Percentiles rank a stretch among this genome's conserved stretches.
These are phyloP conservation scores for Pseudogymnoascus sp. DNA, from an alignment of 2,329 filamentous ascomycete genomes.

Conservation along the genomic window DNA sequence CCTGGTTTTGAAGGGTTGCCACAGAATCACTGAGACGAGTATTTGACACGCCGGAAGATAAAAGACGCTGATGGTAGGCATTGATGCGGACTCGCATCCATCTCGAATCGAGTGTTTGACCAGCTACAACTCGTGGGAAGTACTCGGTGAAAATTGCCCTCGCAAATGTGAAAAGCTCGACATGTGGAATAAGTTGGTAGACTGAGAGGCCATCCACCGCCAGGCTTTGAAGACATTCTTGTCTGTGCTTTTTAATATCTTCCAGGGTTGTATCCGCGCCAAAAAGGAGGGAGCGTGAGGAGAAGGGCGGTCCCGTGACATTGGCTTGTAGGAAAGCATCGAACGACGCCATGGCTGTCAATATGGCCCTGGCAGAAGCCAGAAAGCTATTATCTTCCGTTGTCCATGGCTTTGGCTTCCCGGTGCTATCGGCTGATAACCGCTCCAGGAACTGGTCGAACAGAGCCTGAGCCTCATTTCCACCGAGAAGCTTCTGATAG, in stretches of 20 bases:
- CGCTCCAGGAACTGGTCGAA: background rate
- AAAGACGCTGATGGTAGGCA: conserved; percentile 62
- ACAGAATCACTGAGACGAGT: conserved; percentile 46
- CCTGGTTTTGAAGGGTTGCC: conserved; percentile 49
- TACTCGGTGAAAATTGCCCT: conserved; percentile 38
- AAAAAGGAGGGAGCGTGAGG: conserved; percentile 24
- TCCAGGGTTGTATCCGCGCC: conserved; percentile 30
- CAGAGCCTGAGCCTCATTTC: background rate
- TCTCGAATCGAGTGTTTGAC: conserved; percentile 26
- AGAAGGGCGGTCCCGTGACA: conserved; percentile 78
- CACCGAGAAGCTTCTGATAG: conserved; percentile 1
- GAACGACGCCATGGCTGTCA: conserved; percentile 59
- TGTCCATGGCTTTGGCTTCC: background rate
- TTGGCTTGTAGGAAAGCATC: conserved; percentile 79
- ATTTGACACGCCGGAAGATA: conserved; percentile 31
- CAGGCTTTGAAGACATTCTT: conserved; percentile 59
- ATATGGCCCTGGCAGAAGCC: conserved; percentile 19
- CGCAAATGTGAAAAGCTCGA: conserved; percentile 78
- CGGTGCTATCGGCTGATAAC: background rate
- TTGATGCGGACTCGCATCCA: conserved; percentile 58
- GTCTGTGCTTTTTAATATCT: conserved; percentile 36
- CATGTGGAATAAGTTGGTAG: conserved; percentile 74
- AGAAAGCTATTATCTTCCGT: conserved; percentile 13
- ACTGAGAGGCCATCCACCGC: conserved; percentile 78
- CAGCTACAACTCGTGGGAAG: conserved; percentile 24